Base-by-base conservation (phyloP, 2,329 filamentous ascomycete genomes). In the Chaetothyriales sp. region DNA sequence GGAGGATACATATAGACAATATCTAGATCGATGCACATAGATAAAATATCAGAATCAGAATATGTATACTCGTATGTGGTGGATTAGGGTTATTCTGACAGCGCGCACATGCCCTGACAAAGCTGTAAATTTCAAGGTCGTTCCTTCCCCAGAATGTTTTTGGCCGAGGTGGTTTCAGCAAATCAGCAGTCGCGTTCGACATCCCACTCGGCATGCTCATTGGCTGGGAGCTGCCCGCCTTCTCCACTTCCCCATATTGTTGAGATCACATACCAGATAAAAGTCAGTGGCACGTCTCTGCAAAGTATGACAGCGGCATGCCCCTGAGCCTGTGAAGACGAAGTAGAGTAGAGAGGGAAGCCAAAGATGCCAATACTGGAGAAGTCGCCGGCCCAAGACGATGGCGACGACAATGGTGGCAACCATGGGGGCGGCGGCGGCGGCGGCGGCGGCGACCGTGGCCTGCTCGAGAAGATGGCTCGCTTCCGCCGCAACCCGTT, bases 401-500 rank as follows among this genome's bases (percentile, higher is more conserved):
- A 25, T 25, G 22, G 22, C 22, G 22, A 25, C 22, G 22, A 25
- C 22, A 3, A 25, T 25, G 22, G 22, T 6, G 22, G 22, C 22
- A 6, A 25, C 22, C 22, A 25, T 3, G 22, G 22, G 3, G 22
- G 22, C 22, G 22, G 28, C 28, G 28, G 12, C 8, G 12, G 8
- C 28, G 8, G 10, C 4, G 19, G 26, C 18, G 45, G 26, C 8
- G 20, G 51, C 39, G 56, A 58, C 26, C 52, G 53, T 36, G 70
- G 72, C 50, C 66, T 75, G 42, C 69, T 75, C 48, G 80, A 83
- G 65, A 80, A 89, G 63, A 92, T 92, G 75, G 84, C 86, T 47
- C 84, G 88, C 45, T 95, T 96, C 66, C 81, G 90, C 52, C 70
- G 83, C 51, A 75, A 77, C 50, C 80, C 80, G 1, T 70, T 83